phyloP scores from a whole-genome alignment of 495 filamentous ascomycete species.

The Xylaria curta region DNA sequence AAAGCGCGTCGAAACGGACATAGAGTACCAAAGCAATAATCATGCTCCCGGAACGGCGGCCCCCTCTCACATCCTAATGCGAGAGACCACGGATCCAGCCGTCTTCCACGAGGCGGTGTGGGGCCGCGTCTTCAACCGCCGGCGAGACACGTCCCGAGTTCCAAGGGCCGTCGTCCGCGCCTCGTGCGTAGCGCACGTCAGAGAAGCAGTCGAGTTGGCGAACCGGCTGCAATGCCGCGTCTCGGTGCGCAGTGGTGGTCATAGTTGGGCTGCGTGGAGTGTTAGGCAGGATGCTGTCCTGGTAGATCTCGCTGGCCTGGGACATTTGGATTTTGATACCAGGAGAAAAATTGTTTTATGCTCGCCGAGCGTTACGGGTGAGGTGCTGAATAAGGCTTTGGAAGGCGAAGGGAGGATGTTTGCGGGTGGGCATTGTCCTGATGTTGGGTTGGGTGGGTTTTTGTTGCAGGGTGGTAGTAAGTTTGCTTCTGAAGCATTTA shows the following conservation, averaged over 20 bases:
- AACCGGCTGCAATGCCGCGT: slow-evolving; percentile 46
- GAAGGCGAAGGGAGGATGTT: slow-evolving; percentile 50
- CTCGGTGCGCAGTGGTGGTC: slow-evolving; percentile 61
- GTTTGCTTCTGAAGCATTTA: not conserved
- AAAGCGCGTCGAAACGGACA: not conserved
- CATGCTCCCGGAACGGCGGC: not conserved
- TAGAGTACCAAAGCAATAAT: not conserved
- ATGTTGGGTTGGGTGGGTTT: slow-evolving; percentile 63
- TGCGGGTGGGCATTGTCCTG: slow-evolving; percentile 61
- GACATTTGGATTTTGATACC: slow-evolving; percentile 46
- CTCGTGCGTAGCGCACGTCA: slow-evolving; percentile 45
- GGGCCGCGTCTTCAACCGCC: slow-evolving; percentile 42
- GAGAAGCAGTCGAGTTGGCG: slow-evolving; percentile 54
- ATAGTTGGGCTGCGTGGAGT: slow-evolving; percentile 61
- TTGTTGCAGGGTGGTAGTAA: slow-evolving; percentile 58
- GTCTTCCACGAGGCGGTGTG: slow-evolving; percentile 36
- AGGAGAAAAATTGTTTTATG: slow-evolving; percentile 42
- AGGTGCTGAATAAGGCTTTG: slow-evolving; percentile 50
- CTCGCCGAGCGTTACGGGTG: slow-evolving; percentile 54
- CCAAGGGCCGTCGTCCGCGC: slow-evolving; percentile 56
- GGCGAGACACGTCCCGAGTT: slow-evolving; percentile 42
- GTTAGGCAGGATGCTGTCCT: slow-evolving; percentile 58
- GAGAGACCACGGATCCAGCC: slow-evolving; percentile 30
- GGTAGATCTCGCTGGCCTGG: slow-evolving; percentile 52
- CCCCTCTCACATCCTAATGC: slow-evolving; percentile 20